These are phyloP conservation scores for Cyberlindnera mrakii DNA, from an alignment of 805 yeast species.

Conservation along the genomic window DNA sequence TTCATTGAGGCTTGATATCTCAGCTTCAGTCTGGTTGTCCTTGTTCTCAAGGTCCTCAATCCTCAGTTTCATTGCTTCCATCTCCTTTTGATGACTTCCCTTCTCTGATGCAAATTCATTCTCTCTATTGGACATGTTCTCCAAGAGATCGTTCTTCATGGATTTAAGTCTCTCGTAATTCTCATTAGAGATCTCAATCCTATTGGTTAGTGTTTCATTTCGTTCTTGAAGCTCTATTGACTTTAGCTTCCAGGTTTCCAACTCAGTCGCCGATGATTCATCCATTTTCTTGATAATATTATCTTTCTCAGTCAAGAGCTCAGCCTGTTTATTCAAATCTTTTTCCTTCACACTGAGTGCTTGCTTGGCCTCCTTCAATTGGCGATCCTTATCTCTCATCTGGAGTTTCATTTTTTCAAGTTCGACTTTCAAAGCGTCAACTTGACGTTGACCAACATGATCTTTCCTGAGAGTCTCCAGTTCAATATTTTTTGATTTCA, in stretches of 20 bases:
- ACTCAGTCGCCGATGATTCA: neutral
- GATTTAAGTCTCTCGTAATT: conserved; percentile 23
- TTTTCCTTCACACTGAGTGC: neutral
- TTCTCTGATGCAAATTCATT: conserved; percentile 51
- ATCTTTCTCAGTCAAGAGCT: neutral
- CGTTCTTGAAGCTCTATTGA: conserved; percentile 1
- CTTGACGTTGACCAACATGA: conserved; percentile 1
- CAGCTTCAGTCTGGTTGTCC: conserved; percentile 25
- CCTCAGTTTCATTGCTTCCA: conserved; percentile 37
- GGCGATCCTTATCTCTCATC: neutral
- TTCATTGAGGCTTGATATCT: conserved; percentile 1
- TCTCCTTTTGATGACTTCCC: conserved; percentile 40
- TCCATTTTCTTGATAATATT: neutral
- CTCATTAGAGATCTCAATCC: conserved; percentile 13
- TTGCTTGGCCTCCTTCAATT: neutral
- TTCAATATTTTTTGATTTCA: conserved; percentile 3
- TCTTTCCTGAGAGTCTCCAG: conserved; percentile 1
- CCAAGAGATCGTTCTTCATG: conserved; percentile 59
- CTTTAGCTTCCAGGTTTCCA: neutral
- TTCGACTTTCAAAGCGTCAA: neutral
- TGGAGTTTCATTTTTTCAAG: neutral
- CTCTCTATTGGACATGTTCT: conserved; percentile 64
- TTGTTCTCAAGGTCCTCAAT: conserved; percentile 46
- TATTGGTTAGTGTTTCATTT: neutral
- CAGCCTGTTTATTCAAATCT: conserved; percentile 1